Evolutionary conservation across 148 eudicot genomes (phyloP), one percentile per base, ranked within the genome.

Genomic region (Tetragonia tetragonoides): DNA sequence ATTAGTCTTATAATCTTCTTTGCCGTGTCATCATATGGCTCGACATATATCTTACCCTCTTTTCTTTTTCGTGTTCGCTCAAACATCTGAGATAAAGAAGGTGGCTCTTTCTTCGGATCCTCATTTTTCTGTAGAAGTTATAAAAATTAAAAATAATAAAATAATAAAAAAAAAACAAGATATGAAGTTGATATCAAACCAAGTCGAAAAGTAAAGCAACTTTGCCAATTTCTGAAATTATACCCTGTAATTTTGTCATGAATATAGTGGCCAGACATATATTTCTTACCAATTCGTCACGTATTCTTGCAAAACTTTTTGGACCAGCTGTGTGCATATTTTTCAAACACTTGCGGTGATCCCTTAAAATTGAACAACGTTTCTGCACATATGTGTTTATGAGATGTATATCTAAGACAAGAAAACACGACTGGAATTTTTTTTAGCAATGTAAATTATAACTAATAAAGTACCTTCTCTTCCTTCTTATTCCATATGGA

Each of bases 51-150:
- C 8, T 63, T 62, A 10, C 41, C 78, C 37, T 75, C 68, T 12
- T 10, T 75, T 63, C 78, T 62, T 49, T 47, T 44, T 37, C 78
- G 59, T n/a, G 70, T 75, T 15, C 38, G 69, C 70, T 75, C 69
- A 44, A 75, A 75, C 39, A 75, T 23, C 18, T 62, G 44, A 11
- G 59, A 56, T 17, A 75, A 11, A 17, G 69, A 62, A 24, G 78
- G 78, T 14, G 56, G 57, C 24, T 75, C 78, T 18, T 75, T 75
- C 6, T 24, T 63, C 21, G 70, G 78, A 63, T 63, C 14, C 6
- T 42, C 78, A 15, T 75, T 75, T 64, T 34, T 62, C 69, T 75
- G 21, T 4, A 28, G 23, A 40, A 41, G 21, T n/a, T 8, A 4
- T 11, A 57, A 11, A 17, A 57, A 57, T 11, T 0, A 57, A 11